phyloP scores from a whole-genome alignment of 2,329 filamentous ascomycete species.

The Fusarium sp. region DNA sequence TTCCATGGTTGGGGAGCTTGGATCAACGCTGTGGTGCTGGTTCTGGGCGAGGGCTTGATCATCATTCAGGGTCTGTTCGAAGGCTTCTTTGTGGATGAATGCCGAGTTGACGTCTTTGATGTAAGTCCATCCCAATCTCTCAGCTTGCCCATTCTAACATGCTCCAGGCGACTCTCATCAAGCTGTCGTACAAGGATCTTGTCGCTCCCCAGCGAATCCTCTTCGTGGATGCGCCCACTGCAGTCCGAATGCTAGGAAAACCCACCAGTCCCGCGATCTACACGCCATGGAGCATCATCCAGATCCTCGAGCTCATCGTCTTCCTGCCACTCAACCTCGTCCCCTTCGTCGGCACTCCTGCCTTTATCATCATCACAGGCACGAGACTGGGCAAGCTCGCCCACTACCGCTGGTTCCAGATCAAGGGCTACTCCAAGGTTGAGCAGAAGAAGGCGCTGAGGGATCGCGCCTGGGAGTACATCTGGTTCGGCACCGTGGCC shows the following conservation, averaged over 20 bases:
- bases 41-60: conserved; percentile 84
- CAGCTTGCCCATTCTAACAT: conserved; percentile 11
- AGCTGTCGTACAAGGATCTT: conserved; percentile 77
- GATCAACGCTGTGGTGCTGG: conserved; percentile 87
- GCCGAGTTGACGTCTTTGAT: conserved; percentile 85
- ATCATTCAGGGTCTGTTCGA: conserved; percentile 79
- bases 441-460: conserved; percentile 78
- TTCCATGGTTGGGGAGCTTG: conserved; percentile 92
- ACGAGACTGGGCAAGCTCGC: conserved; percentile 88
- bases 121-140: conserved; percentile 58
- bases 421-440: conserved; percentile 79
- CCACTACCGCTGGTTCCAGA: conserved; percentile 90
- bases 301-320: conserved; percentile 86
- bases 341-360: conserved; percentile 82
- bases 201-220: conserved; percentile 75
- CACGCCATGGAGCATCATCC: conserved; percentile 89
- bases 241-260: conserved; percentile 85
- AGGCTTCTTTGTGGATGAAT: conserved; percentile 85
- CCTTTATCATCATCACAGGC: conserved; percentile 90
- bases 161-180: conserved; percentile 76
- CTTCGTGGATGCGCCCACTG: conserved; percentile 75
- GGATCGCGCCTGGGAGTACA: conserved; percentile 81
- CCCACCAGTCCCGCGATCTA: conserved; percentile 83
- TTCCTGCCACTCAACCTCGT: conserved; percentile 89
- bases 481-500: conserved; percentile 91